phyloP scores from a whole-genome alignment of 805 yeast species.

The Cyberlindnera veronae region DNA sequence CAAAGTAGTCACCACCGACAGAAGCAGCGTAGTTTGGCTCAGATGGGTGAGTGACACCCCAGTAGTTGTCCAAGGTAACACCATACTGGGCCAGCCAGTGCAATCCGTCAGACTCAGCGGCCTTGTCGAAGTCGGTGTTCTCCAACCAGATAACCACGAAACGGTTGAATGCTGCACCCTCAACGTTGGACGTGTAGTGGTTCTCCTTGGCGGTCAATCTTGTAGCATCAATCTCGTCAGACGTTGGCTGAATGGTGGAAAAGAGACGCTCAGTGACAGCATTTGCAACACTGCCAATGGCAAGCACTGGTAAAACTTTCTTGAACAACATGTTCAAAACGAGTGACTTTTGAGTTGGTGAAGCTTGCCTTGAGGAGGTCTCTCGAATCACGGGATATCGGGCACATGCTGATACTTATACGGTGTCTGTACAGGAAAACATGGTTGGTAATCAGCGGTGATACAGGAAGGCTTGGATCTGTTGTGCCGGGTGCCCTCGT shows the following conservation, averaged over 20 bases:
- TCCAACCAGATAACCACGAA: slow-evolving; percentile 46
- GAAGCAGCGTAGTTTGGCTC: slow-evolving; percentile 45
- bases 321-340: slow-evolving; percentile 2
- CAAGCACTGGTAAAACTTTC: not conserved
- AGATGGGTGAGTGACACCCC: slow-evolving; percentile 50
- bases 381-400: too few relatives aligned
- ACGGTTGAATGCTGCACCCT: slow-evolving; percentile 39
- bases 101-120: slow-evolving; percentile 42
- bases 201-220: slow-evolving; percentile 19
- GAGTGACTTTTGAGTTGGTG: not conserved
- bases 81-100: slow-evolving; percentile 42
- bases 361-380: too few relatives aligned
- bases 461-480: too few relatives aligned
- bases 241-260: slow-evolving; percentile 10
- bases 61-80: slow-evolving; percentile 46
- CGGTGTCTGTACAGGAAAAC: too few relatives aligned
- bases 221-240: slow-evolving; percentile 7
- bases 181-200: slow-evolving; percentile 33
- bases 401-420: too few relatives aligned
- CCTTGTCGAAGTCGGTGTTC: slow-evolving; percentile 50
- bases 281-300: not conserved
- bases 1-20: slow-evolving; percentile 49
- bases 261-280: slow-evolving; percentile 9
- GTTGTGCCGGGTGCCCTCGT: too few relatives aligned
- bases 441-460: too few relatives aligned